Percentiles rank a stretch among this genome's conserved stretches.
These are phyloP conservation scores for Metschnikowia colocasiae DNA, from an alignment of 805 yeast genomes.

Conservation along the genomic window DNA sequence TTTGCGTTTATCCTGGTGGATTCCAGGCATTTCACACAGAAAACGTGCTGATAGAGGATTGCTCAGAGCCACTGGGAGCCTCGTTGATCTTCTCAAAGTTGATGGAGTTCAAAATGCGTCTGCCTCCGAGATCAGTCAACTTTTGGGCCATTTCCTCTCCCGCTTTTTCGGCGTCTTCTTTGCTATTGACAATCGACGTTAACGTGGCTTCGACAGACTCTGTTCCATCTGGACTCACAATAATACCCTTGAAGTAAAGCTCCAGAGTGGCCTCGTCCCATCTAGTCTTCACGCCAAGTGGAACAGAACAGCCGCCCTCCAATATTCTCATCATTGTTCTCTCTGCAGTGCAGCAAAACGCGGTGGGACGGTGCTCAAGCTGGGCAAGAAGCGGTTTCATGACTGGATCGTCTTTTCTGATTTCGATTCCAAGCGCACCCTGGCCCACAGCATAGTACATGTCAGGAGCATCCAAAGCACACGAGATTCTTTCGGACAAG, in stretches of 20 bases:
- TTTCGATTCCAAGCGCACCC: conserved; percentile 94
- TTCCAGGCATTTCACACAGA: not conserved
- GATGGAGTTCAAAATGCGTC: conserved; percentile 72
- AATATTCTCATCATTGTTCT: conserved; percentile 79
- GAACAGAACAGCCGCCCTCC: conserved; percentile 98
- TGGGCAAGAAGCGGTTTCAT: conserved; percentile 57
- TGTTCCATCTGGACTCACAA: conserved; percentile 81
- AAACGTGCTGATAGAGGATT: conserved; percentile 3
- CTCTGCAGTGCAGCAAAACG: conserved; percentile 82
- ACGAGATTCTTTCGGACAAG: conserved; percentile 71
- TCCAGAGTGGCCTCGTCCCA: conserved; percentile 42
- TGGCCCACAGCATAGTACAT: conserved; percentile 99
- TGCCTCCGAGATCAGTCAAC: conserved; percentile 76
- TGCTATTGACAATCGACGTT: conserved; percentile 34
- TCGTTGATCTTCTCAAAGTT: conserved; percentile 62
- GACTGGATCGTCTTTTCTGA: conserved; percentile 62
- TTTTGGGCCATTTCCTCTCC: conserved; percentile 68
- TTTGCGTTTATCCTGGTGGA: not conserved
- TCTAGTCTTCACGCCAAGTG: conserved; percentile 80
- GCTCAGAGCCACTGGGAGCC: conserved; percentile 22
- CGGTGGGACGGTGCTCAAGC: conserved; percentile 63
- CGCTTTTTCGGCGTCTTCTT: conserved; percentile 61
- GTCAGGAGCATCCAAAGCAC: conserved; percentile 63
- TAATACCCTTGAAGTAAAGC: conserved; percentile 63
- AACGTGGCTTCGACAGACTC: conserved; percentile 59